Base-by-base conservation (phyloP, 768 basidiomycete genomes). In the Tylopilus felleus region DNA sequence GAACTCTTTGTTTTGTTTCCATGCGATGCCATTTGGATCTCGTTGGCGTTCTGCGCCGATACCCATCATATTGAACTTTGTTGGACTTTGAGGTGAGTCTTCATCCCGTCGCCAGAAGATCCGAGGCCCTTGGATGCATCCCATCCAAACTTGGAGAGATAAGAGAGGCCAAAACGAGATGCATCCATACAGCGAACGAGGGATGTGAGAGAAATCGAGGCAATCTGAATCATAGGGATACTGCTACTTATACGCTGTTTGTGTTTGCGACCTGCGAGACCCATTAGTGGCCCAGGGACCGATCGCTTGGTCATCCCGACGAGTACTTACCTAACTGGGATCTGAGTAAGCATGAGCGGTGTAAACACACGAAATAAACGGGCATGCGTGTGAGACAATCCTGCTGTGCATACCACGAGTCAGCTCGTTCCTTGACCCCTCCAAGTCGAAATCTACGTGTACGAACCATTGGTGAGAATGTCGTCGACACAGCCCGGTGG, bases 121-220 rank as follows among this genome's bases (percentile, higher is more conserved):
- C 91, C 91, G 21, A 93, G 80, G 12, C 91, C 90, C 65, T 85
- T 77, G 14, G 84, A 85, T 5, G 84, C 64, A 55, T 88, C 85
- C 91, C 91, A 93, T 52, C 91, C 91, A 46, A 93, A 84, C 70
- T 92, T 93, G 19, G 84, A 77, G 51, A 93, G 86, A 73, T 93
- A 93, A 45, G 77, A 77, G n/a, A 81, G 78, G 23, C 91, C 91
- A 93, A n/a, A 93, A 61, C 86, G 84, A 35, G 85, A 83, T 42
- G 90, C 90, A 71, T 93, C 91, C 93, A 41, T 12, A 19, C 21
- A 7, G 35, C 17, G 31, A 45, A 23, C 33, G 17, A 16, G 25
- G 38, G 25, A 10, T 25, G 12, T 55, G 31, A 53, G 47, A 7
- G 42, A 2, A 35, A 38, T 27, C 29, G 44, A 29, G 10, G 36